Evolutionary conservation across 345 rosid genomes (phyloP), one percentile per base, ranked within the genome.

Genomic region (Populus nigra): DNA sequence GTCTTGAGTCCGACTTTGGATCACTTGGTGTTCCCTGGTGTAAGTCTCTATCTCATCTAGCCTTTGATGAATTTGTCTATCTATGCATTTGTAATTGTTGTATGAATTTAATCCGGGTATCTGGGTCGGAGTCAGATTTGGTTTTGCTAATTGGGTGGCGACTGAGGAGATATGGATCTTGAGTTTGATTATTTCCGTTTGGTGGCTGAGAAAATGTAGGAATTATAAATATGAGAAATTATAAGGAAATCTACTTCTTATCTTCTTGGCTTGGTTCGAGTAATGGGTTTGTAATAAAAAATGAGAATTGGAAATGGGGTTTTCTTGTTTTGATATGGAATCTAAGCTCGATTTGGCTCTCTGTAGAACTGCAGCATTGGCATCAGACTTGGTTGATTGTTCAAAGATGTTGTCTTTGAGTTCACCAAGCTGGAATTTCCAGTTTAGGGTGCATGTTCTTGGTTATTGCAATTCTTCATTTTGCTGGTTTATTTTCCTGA

Each of bases 11-110:
- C 31, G 97, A 94, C 75, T 96, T 96, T 78, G 99, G 97, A 25
- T 85, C 84, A 79, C 91, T 96, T 29, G 99, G 99, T 74, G 99
- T 92, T 78, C 99, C 99, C 84, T 96, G 98, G 97, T 96, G 99
- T 96, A 92, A 90, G 98, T 68, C 27, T 76, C 41, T 11, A 25
- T 68, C 33, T 25, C 25, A 2, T 68, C 22, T 38, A 13, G 36
- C 45, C 20, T 36, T 20, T 17, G 25, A 31, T 38, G 45, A 33
- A 68, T 20, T 3, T 68, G 5, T 69, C 2, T 68, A 11, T 69
- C 2, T 69, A 5, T 38, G n/a, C 2, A 4, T 39, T 41, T 41
- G 31, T 7, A 41, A 43, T 12, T 69, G 5, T 2, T 10, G 16
- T 8, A 1, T 23, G 43, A 2, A 31, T n/a, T 68, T 11, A 12